Evolutionary conservation across 2,329 filamentous ascomycete species (phyloP), one percentile per base, ranked within the genome.

Genomic region (Talaromyces sp.): DNA sequence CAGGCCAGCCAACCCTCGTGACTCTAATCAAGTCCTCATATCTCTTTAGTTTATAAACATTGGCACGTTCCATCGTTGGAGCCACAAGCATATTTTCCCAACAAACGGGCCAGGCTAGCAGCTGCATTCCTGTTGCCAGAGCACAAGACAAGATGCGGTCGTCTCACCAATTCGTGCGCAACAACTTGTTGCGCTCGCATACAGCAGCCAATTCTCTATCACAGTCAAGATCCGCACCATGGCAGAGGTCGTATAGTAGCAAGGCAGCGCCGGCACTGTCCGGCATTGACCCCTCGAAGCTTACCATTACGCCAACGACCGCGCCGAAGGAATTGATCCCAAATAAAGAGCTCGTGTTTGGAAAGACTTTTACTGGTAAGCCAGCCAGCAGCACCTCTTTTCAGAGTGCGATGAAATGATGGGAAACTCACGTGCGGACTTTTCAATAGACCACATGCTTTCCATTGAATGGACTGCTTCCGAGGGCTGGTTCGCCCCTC

Each of bases 371-470:
- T 78, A 96, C 95, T 70, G 92, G 92, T 93, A 79, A 61, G 75
- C 34, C 60, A 52, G 63, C 40, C 57, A 53, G 8, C 52, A 40
- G 44, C 51, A 40, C n/a, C 40, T 10, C 16, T 34, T 33, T 8
- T 1, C 16, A 40, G 9, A 5, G 23, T n/a, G 16, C 12, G 12
- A 27, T 36, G 27, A 14, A 34, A 60, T 40, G 27, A 55, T 1
- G 7, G 16, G 31, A 60, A 23, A 31, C 52, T 56, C 5, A 60
- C 30, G 14, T 16, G 56, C 23, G 42, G 42, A 27, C 4, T 34
- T 33, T n/a, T 16, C 42, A 30, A 47, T 73, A 96, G 95, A 99
- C 81, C 95, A 98, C 80, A 98, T 99, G 94, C 88, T 98, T 72
- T 88, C 89, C 63, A 85, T 96, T 68, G 92, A 97, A 82, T 99